These are phyloP conservation scores for Fistulinella cinereoalba DNA, from an alignment of 1,284 basidiomycete species.

Conservation along the genomic window DNA sequence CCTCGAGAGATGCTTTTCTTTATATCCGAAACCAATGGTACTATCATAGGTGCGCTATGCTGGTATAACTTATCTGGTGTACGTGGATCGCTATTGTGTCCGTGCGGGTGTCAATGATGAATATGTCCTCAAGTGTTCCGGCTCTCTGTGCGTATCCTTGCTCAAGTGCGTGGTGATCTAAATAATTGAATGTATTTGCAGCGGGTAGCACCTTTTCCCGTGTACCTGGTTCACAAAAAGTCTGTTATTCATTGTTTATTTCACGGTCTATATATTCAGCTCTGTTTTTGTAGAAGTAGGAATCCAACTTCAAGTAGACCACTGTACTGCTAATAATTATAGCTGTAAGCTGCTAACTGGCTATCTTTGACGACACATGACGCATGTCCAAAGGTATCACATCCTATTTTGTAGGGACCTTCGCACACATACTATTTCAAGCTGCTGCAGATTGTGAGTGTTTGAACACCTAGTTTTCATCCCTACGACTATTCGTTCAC, in stretches of 20 bases:
- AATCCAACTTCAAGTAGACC: neutral
- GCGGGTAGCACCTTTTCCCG: neutral
- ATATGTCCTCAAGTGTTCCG: too few relatives aligned
- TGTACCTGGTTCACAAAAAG: neutral
- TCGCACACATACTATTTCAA: neutral
- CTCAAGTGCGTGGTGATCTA: neutral
- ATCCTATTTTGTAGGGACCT: neutral
- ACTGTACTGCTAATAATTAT: neutral
- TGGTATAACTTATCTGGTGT: neutral
- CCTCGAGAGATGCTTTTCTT: too few relatives aligned
- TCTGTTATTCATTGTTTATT: neutral
- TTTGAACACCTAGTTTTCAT: too few relatives aligned
- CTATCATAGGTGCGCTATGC: neutral
- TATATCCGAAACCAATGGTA: neutral
- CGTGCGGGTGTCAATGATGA: too few relatives aligned
- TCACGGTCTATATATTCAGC: neutral
- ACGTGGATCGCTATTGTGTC: too few relatives aligned
- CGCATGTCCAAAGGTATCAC: neutral
- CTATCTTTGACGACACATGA: too few relatives aligned
- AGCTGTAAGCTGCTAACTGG: neutral
- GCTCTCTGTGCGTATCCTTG: too few relatives aligned
- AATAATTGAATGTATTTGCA: neutral
- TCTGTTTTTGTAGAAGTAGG: neutral
- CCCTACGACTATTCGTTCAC: too few relatives aligned
- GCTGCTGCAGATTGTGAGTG: neutral